Evolutionary conservation across 306 rosid species (phyloP), one percentile per base, ranked within the genome.

Genomic region (Fragaria iinumae): DNA sequence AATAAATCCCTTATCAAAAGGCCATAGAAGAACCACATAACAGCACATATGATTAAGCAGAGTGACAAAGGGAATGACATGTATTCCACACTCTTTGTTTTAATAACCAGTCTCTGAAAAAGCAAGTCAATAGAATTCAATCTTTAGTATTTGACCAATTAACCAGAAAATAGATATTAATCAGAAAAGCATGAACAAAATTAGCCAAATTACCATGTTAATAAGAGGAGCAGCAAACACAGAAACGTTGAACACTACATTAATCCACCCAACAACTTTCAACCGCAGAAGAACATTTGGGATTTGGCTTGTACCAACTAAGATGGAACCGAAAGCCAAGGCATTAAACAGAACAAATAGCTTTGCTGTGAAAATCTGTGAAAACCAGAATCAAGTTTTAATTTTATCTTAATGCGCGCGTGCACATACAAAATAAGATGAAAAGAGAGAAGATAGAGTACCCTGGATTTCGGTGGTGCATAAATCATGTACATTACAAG

Each of bases 221-320:
- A 82, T 79, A 1, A 86, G 87, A 69, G 90, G 90, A 73, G 90
- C 80, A 12, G 90, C 90, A 62, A 62, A 84, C 16, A 84, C 82
- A 55, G 72, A 72, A 10, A 86, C 83, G 14, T 85, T 83, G 41
- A 76, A 79, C 10, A 75, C 77, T 0, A 77, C 82, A 34, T 72
- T 78, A 44, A 79, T 81, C 86, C 84, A 86, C 41, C 87, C 90
- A 2, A 79, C 87, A 11, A 45, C 38, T 36, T 27, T 81, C 8
- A 74, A 47, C 25, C 80, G 59, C 18, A 32, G 45, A 36, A 1
- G 11, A 18, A 0, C 17, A 14, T 73, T 16, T 47, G 69, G 25
- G 29, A 72, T 55, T 11, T 64, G 34, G 52, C 10, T 45, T 8
- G 87, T 81, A 43, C 39, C n/a, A 2, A 76, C 20, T 16, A 83